Evolutionary conservation across 192 early-diverging fungal genomes (phyloP).

Genomic region (Coemansia furcata): DNA sequence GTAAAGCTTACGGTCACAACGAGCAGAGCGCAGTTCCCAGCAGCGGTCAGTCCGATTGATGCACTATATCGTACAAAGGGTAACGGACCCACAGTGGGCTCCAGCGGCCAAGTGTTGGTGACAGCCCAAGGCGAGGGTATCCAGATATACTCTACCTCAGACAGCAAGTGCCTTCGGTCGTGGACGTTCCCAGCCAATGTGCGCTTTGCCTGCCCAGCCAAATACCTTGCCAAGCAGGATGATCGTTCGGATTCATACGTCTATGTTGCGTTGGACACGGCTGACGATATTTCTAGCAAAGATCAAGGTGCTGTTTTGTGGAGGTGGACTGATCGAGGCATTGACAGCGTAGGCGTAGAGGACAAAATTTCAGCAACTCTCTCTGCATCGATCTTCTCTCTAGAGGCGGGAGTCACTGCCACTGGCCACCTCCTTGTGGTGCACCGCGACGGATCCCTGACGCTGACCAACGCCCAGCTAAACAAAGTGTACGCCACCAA

Average conservation of each 20-base stretch:
- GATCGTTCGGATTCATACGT: constrained; percentile 23
- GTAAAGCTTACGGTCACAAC: constrained; percentile 45
- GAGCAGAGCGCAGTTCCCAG: constrained; percentile 33
- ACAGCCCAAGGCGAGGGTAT: constrained; percentile 47
- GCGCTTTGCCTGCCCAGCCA: constrained; percentile 52
- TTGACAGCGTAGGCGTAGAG: constrained; percentile 47
- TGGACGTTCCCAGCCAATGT: constrained; percentile 48
- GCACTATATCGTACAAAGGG: constrained; percentile 13
- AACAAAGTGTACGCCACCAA: constrained; percentile 4
- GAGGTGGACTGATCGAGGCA: constrained; percentile 50
- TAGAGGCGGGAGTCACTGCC: constrained; percentile 36
- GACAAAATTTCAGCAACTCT: constrained; percentile 27
- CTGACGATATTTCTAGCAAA: constrained; percentile 15
- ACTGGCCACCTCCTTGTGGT: constrained; percentile 32
- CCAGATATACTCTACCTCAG: constrained; percentile 42
- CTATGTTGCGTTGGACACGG: constrained; percentile 30
- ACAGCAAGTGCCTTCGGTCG: constrained; percentile 53
- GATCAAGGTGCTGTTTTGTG: constrained; percentile 29
- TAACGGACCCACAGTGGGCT: background rate
- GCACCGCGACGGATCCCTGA: constrained; percentile 36
- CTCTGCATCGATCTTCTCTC: constrained; percentile 19
- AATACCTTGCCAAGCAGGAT: constrained; percentile 25
- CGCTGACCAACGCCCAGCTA: constrained; percentile 23
- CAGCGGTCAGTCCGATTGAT: constrained; percentile 43
- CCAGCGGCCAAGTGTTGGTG: constrained; percentile 32